A percentile compares a stretch with the other conserved stretches of the same genome.
Evolutionary conservation across 139 green algal species (phyloP).

Genomic region (Coccomyxa sp.): DNA sequence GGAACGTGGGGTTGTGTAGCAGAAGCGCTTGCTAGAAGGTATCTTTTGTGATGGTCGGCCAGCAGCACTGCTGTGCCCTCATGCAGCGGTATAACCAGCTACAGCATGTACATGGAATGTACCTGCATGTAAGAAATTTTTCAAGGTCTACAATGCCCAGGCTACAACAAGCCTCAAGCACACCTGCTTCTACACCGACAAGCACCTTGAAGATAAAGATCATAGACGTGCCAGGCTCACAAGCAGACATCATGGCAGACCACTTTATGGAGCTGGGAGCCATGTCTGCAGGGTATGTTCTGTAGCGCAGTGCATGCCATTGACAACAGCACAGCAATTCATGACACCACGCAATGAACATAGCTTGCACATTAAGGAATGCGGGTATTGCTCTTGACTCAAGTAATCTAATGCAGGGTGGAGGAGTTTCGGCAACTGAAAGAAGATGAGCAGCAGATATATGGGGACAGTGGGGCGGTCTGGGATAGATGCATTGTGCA

Average conservation of each 20-base stretch:
- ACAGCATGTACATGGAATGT: too few species aligned
- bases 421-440: constrained; percentile 40
- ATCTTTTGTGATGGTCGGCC: too few species aligned
- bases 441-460: constrained; percentile 52
- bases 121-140: too few species aligned
- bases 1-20: too few species aligned
- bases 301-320: too few species aligned
- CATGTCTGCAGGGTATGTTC: constrained; percentile 47
- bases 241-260: constrained; percentile 55
- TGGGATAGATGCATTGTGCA: constrained; percentile 63
- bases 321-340: neutral
- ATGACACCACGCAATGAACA: neutral
- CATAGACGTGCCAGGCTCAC: constrained; percentile 23
- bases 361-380: neutral
- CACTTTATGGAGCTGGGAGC: constrained; percentile 58
- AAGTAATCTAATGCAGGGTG: constrained; percentile 21
- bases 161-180: too few species aligned
- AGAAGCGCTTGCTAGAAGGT: too few species aligned
- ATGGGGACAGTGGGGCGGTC: constrained; percentile 24
- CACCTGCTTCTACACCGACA: too few species aligned
- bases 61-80: too few species aligned
- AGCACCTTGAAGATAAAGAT: too few species aligned
- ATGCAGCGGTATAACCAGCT: too few species aligned
- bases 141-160: too few species aligned
- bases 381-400: neutral